Evolutionary conservation across 345 rosid species (phyloP).

Genomic region (Capsella bursapastoris): DNA sequence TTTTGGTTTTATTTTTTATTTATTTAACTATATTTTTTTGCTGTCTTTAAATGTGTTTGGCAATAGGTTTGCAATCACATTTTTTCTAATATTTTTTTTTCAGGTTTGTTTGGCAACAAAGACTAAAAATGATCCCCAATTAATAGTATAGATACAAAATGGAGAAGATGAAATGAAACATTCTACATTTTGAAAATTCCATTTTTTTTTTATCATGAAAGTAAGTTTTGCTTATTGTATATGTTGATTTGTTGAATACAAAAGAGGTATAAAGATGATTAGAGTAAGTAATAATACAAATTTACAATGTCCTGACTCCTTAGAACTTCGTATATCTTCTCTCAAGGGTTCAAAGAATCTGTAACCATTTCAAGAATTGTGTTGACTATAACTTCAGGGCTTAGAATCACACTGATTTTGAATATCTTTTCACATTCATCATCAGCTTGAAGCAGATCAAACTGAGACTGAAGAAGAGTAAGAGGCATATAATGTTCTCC

Average conservation of each 20-base stretch:
- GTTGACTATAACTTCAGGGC: conserved; percentile 53
- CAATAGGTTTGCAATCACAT: too few species aligned
- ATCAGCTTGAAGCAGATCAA: conserved; percentile 73
- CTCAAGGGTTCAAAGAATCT: conserved; percentile 4
- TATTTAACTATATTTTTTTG: too few species aligned
- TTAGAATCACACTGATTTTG: conserved; percentile 60
- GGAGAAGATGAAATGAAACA: not conserved
- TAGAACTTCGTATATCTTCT: not conserved
- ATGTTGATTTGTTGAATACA: not conserved
- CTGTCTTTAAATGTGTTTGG: too few species aligned
- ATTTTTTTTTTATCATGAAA: not conserved
- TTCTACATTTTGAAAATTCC: not conserved
- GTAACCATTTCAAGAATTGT: conserved; percentile 33
- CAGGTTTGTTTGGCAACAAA: too few species aligned
- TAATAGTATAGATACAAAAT: not conserved
- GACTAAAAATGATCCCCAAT: too few species aligned
- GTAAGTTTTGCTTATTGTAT: conserved; percentile 6
- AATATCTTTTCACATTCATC: conserved; percentile 53
- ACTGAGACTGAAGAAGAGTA: conserved; percentile 74
- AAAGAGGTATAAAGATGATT: not conserved
- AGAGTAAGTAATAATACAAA: not conserved
- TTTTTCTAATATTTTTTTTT: too few species aligned
- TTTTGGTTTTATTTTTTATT: too few species aligned
- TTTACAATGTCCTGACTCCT: not conserved
- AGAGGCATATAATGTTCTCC: conserved; percentile 86